These are phyloP conservation scores for Antrodiella citrinella DNA, from an alignment of 768 basidiomycete species.

Conservation along the genomic window DNA sequence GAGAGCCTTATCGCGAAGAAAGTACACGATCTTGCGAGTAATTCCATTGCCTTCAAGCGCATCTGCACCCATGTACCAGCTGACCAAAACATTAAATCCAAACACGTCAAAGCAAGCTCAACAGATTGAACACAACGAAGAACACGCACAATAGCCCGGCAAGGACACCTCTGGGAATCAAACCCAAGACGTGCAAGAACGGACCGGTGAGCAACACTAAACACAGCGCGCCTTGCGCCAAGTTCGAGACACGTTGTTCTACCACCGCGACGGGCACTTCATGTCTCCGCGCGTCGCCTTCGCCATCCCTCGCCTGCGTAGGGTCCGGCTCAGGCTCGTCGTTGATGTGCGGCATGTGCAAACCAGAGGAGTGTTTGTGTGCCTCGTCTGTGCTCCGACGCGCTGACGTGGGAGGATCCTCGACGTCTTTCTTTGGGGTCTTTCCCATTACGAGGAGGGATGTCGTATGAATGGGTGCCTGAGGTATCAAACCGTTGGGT, in stretches of 20 bases:
- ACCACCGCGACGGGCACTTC: constrained; percentile 71
- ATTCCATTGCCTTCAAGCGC: constrained; percentile 79
- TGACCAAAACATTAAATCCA: constrained; percentile 16
- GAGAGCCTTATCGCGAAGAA: constrained; percentile 62
- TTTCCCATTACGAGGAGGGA: constrained; percentile 67
- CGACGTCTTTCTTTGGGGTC: constrained; percentile 28
- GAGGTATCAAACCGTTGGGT: constrained; percentile 78
- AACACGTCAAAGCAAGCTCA: not conserved
- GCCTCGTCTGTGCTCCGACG: constrained; percentile 7
- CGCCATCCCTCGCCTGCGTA: constrained; percentile 16
- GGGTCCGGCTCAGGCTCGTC: constrained; percentile 21
- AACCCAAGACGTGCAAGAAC: constrained; percentile 67
- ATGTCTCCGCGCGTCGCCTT: constrained; percentile 17
- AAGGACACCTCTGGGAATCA: constrained; percentile 77
- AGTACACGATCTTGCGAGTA: constrained; percentile 70
- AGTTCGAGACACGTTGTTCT: constrained; percentile 89
- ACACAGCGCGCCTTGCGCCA: constrained; percentile 74
- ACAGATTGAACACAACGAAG: not conserved
- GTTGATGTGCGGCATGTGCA: constrained; percentile 6
- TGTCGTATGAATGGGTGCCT: constrained; percentile 89
- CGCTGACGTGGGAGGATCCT: constrained; percentile 14
- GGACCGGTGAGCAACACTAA: constrained; percentile 77
- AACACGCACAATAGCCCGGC: constrained; percentile 74
- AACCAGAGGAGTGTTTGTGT: not conserved
- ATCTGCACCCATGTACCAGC: constrained; percentile 90